Base-by-base conservation (phyloP, 1,284 basidiomycete species). In the Ustilago loliicola region DNA sequence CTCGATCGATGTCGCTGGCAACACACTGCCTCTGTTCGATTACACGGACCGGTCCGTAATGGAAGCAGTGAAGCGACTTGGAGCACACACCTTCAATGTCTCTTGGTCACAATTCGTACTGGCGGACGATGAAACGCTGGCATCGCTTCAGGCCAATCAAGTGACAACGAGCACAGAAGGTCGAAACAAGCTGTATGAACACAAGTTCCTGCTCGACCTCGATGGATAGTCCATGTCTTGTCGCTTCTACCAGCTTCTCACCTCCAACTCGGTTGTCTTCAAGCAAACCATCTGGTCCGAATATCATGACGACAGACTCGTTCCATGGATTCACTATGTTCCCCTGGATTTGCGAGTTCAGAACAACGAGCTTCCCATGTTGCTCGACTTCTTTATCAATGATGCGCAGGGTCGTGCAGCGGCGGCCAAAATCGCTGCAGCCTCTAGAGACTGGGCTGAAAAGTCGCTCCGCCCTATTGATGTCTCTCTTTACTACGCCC, bases 271-370 rank as follows among this genome's bases (percentile, higher is more conserved):
- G 34, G 30, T 71, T 11, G 68, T 76, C 13, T 64, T 71, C 36
- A 71, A 76, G 64, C 67, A 71, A 51, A 76, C 68, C 34, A 58
- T 76, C 50, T 71, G 73, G 73, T 76, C 73, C 38, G 68, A 76
- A 36, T 71, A 60, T 45, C 73, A 71, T 30, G 73, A 76, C 38
- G 73, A 76, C 15, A 68, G 65, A 17, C 64, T 76, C 2, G 36
- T 71, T 1, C 72, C 72, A 3, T 75, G 72, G 72, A 70, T 75
- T 34, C 72, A 75, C 50, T 75, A 71, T 30, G 64, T 71, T 9
- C 73, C 73, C 2, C 21, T 67, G 48, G 73, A 71, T 34, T 36
- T 76, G 27, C 62, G 53, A 11, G 40, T 71, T 15, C 50, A 76
- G 45, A 61, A 64, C 58, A 61, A 76, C 58, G 55, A 76, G 54